Conservation (phyloP, 1,139 yeast genomes). For the Blastobotrys petasosporus region DNA sequence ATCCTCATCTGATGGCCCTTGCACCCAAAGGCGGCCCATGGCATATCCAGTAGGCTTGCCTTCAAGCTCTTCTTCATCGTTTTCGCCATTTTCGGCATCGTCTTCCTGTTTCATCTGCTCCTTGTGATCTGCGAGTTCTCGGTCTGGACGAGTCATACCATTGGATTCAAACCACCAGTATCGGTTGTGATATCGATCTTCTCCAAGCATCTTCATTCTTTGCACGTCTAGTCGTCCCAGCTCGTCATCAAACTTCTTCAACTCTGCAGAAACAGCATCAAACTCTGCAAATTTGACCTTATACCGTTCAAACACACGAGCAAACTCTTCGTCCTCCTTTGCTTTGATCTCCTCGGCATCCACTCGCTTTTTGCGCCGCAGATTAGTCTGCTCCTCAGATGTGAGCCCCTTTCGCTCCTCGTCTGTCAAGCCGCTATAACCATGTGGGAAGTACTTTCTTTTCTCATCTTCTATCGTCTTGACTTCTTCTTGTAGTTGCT, state of each 20-base stretch:
- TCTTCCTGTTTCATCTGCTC: slow-evolving; percentile 36
- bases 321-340: slow-evolving; percentile 43
- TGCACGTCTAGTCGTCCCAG: slow-evolving; percentile 54
- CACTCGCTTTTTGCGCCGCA: slow-evolving; percentile 29
- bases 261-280: slow-evolving; percentile 20
- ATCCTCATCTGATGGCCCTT: slow-evolving; percentile 79
- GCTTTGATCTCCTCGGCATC: slow-evolving; percentile 53
- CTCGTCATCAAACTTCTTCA: slow-evolving; percentile 35
- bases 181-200: slow-evolving; percentile 75
- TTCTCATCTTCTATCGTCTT: slow-evolving; percentile 36
- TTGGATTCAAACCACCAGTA: slow-evolving; percentile 95
- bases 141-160: slow-evolving; percentile 48
- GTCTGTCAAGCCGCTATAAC: slow-evolving; percentile 15
- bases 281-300: slow-evolving; percentile 15
- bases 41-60: slow-evolving; percentile 56
- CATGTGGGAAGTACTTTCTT: slow-evolving; percentile 22
- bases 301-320: slow-evolving; percentile 37
- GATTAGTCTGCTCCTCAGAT: slow-evolving; percentile 15
- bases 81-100: slow-evolving; percentile 3
- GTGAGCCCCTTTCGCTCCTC: slow-evolving; percentile 12
- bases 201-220: slow-evolving; percentile 69
- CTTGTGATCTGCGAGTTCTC: slow-evolving; percentile 38
- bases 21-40: slow-evolving; percentile 89
- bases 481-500: slow-evolving; percentile 43
- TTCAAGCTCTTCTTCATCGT: slow-evolving; percentile 31